Evolutionary conservation across 1,284 basidiomycete genomes (phyloP), one percentile per base, ranked within the genome.

Genomic region (Meira miltonrushii): DNA sequence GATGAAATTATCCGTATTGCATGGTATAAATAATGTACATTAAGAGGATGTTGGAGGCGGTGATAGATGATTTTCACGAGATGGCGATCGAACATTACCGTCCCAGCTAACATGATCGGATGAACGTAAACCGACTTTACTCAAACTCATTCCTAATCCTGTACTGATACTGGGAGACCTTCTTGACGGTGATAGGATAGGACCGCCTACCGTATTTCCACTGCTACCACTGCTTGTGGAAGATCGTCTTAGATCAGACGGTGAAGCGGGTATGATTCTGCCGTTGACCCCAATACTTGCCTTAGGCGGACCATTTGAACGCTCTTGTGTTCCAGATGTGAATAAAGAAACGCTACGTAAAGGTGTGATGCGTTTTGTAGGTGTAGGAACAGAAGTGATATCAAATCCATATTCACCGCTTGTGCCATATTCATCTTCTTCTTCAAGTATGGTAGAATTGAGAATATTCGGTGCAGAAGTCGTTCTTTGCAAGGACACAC

Each of bases 141-240:
- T 46, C 9, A 56, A 28, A 25, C 44, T 49, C 55, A 56, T 56
- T 37, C 55, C 55, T n/a, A 56, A 33, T 2, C 55, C 55, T 15
- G n/a, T 6, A 21, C 51, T 41, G 13, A 47, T 47, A 17, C 54
- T 47, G 17, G 51, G 38, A 8, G 51, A n/a, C 6, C 46, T n/a
- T 13, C 46, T 6, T 17, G 51, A 53, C n/a, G n/a, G 39, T 37
- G 10, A 11, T 15, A 4, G 37, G 8, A 33, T 48, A 15, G 48
- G 17, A 6, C 3, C 15, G 17, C n/a, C 9, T 12, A 23, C 13
- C 2, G 40, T 19, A 33, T n/a, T 19, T 33, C 21, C 23, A 41
- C 28, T 55, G 10, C 17, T 15, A n/a, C 40, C 17, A 46, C n/a
- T 54, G 54, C 54, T 55, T n/a, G 15, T 46, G 5, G 40, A 19